Evolutionary conservation across 495 filamentous ascomycete genomes (phyloP), one percentile per base, ranked within the genome.

Genomic region (Chaetomidium leptoderma): DNA sequence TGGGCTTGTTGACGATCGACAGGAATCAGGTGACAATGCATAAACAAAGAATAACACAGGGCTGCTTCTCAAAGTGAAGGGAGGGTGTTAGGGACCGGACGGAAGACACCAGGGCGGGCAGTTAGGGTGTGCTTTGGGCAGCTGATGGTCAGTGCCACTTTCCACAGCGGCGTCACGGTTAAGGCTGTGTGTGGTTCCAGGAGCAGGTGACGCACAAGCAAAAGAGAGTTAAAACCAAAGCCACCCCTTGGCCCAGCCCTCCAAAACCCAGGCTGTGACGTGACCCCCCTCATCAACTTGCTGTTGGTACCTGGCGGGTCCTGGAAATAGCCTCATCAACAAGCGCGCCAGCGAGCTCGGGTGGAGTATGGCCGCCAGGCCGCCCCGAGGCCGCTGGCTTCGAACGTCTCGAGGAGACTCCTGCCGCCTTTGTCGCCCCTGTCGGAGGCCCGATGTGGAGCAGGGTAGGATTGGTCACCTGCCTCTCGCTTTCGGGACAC

Each of bases 261-360:
- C 5, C 35, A 13, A 37, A n/a, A n/a, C n/a, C n/a, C n/a, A n/a
- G n/a, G 35, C n/a, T 50, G 17, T 50, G 47, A 36, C 29, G 47
- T 50, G 47, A 50, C 32, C 45, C 43, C n/a, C n/a, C n/a, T n/a
- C n/a, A n/a, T n/a, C n/a, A n/a, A n/a, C n/a, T n/a, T n/a, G n/a
- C n/a, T n/a, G n/a, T n/a, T n/a, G n/a, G 42, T 46, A 46, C 26
- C 43, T 29, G 26, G 17, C 43, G 43, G 24, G 13, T 29, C 11
- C 32, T 51, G 43, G 58, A 60, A 60, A 60, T 55, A 55, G 58
- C 58, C 50, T 60, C 58, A 55, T 17, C 5, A 27, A 29, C 8
- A 36, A 48, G 56, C 47, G 39, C 56, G 49, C 49, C 47, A 42
- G 47, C 44, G 11, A 44, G 47, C 14, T 36, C 23, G 40, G 7